Conservation (phyloP, 441 rosid species). For the Adansonia grandidieri region DNA sequence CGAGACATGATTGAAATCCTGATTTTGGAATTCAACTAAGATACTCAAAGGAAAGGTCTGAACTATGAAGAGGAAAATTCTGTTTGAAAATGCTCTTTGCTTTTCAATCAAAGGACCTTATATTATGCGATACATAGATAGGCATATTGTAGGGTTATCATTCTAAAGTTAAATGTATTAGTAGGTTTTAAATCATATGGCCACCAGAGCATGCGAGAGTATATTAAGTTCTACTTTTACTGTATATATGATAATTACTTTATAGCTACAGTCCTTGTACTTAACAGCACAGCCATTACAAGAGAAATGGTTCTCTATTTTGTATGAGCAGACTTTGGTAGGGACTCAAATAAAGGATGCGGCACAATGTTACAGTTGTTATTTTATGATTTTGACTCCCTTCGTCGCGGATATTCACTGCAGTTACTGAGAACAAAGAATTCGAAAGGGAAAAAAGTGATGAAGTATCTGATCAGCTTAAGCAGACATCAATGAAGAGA, state of each 20-base stretch:
- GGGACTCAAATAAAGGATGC: neutral
- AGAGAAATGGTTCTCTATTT: conserved; percentile 3
- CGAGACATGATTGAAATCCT: conserved; percentile 7
- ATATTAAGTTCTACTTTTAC: neutral
- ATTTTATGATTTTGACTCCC: neutral
- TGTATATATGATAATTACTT: neutral
- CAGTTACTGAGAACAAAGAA: neutral
- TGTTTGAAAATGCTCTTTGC: neutral
- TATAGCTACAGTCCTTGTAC: neutral
- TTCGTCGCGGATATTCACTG: neutral
- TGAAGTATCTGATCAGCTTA: neutral
- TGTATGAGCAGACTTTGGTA: neutral
- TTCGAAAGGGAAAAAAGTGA: too few species aligned
- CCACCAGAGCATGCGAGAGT: neutral
- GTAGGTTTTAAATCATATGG: conserved; percentile 14
- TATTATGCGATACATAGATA: neutral
- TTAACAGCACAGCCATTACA: conserved; percentile 9
- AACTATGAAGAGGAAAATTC: conserved; percentile 4
- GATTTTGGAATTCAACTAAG: neutral
- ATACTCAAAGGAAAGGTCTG: conserved; percentile 3
- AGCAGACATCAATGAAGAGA: neutral
- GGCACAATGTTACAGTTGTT: neutral
- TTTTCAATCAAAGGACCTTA: neutral
- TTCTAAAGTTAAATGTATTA: neutral
- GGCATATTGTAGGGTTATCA: conserved; percentile 13